Conservation (phyloP, 306 rosid genomes). For the Sicyos edulis region DNA sequence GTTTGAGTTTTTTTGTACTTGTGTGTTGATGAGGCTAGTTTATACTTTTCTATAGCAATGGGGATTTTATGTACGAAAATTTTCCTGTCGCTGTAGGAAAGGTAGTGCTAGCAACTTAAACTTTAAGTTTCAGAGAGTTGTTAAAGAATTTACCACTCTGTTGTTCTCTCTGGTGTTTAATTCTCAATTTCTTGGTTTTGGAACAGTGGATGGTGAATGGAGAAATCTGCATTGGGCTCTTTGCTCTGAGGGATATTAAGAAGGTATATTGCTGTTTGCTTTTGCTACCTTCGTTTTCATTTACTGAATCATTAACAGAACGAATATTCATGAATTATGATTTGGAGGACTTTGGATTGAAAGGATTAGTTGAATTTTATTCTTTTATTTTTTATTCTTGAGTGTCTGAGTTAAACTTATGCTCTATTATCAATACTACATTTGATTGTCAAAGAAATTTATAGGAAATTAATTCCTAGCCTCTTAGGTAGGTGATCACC, state of each 20-base stretch:
- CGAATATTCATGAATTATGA: background rate
- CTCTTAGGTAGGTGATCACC: no score
- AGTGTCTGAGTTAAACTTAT: no score
- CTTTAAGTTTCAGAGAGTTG: background rate
- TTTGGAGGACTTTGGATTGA: background rate
- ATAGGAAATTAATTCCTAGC: no score
- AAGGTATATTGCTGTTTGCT: constrained; percentile 48
- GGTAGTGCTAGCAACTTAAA: constrained; percentile 17
- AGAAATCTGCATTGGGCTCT: constrained; percentile 95
- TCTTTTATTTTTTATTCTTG: no score
- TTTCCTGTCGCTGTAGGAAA: background rate
- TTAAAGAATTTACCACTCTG: constrained; percentile 14
- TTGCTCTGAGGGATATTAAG: constrained; percentile 81
- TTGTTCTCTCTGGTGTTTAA: constrained; percentile 12
- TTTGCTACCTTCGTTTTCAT: background rate
- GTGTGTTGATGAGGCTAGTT: background rate
- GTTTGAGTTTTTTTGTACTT: background rate
- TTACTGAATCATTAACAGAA: background rate
- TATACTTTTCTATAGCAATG: background rate
- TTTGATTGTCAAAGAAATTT: no score
- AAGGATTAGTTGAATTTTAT: no score
- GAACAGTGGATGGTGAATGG: constrained; percentile 99
- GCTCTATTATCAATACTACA: no score
- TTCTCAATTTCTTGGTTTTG: constrained; percentile 25
- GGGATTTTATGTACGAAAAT: background rate